Base-by-base conservation (phyloP, 164 flowering plant genomes). In the Hamamelis virginiana region DNA sequence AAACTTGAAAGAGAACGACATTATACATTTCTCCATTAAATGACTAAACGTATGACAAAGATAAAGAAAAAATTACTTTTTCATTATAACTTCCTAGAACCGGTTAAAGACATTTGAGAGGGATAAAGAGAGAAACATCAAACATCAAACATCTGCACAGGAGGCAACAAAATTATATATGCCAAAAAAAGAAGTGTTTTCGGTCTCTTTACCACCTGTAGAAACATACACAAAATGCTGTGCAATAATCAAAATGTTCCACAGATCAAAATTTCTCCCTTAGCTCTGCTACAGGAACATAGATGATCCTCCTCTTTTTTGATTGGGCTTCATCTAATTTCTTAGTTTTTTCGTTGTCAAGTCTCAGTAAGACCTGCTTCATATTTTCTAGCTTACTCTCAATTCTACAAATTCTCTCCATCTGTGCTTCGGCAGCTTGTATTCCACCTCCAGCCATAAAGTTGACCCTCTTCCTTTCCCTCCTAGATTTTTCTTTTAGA, bases 241-340 rank as follows among this genome's bases (percentile, higher is more conserved):
- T 25, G 43, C 27, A 21, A 21, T 41, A 8, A 66, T 59, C 11
- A 56, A 10, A 11, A 50, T 1, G 25, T 47, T 45, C 10, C 15
- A 45, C 19, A 57, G 41, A 13, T 52, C 84, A 83, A 26, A 56
- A 38, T 66, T 85, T 92, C 76, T 87, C 96, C 76, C 70, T 87
- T 41, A 93, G 66, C 77, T 81, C 89, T 41, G 89, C 98, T 13
- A 91, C 75, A 10, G 98, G 98, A 74, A 93, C 85, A 82, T 78
- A 87, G 19, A 86, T 67, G 16, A 88, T 81, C 67, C 65, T 60
- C 11, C 28, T 77, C 66, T 80, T 74, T 44, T 43, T 58, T 46
- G 46, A 55, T 22, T 16, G 52, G 45, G 64, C 55, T 66, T 70
- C 71, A 45, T 76, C 55, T 21, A 73, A 69, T 46, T 74, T 69